Percentiles rank a stretch among this genome's conserved stretches.
These are phyloP conservation scores for Sphaerobolus stellatus DNA, from an alignment of 1,284 basidiomycete species.

Conservation along the genomic window DNA sequence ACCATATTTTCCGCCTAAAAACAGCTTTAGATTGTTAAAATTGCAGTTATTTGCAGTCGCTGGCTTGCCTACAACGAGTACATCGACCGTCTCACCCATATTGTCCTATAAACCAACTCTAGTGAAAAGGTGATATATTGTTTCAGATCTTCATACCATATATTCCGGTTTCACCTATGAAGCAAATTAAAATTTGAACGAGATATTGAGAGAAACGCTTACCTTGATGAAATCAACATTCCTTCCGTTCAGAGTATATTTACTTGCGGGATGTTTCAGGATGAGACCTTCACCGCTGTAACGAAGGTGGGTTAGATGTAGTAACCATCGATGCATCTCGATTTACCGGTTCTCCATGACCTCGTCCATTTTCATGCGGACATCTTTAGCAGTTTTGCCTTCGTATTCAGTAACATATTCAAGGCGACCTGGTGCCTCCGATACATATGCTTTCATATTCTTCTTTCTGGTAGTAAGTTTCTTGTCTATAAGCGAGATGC, in stretches of 20 bases:
- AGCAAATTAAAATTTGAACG: constrained; percentile 3
- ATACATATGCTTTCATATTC: constrained; percentile 63
- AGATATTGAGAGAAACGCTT: constrained; percentile 8
- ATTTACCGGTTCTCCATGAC: constrained; percentile 64
- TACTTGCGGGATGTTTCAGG: constrained; percentile 78
- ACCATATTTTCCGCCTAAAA: constrained; percentile 70
- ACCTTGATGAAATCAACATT: constrained; percentile 92
- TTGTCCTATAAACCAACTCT: constrained; percentile 56
- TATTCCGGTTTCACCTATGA: constrained; percentile 86
- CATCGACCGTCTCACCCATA: constrained; percentile 86
- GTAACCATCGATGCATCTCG: background rate
- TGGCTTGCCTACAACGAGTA: constrained; percentile 78
- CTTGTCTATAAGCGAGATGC: constrained; percentile 62
- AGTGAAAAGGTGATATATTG: no score
- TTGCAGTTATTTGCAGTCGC: background rate
- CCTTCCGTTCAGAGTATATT: constrained; percentile 82
- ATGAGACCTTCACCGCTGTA: constrained; percentile 86
- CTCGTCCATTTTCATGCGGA: constrained; percentile 74
- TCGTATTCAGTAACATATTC: constrained; percentile 73
- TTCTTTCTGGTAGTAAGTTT: constrained; percentile 67
- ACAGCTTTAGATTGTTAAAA: background rate
- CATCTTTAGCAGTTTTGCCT: constrained; percentile 77
- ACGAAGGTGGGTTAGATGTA: background rate
- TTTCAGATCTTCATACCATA: constrained; percentile 55
- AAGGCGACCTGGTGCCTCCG: constrained; percentile 69